Base-by-base conservation (phyloP, 169 alveolate genomes). In the Plasmodium cynomolgi region DNA sequence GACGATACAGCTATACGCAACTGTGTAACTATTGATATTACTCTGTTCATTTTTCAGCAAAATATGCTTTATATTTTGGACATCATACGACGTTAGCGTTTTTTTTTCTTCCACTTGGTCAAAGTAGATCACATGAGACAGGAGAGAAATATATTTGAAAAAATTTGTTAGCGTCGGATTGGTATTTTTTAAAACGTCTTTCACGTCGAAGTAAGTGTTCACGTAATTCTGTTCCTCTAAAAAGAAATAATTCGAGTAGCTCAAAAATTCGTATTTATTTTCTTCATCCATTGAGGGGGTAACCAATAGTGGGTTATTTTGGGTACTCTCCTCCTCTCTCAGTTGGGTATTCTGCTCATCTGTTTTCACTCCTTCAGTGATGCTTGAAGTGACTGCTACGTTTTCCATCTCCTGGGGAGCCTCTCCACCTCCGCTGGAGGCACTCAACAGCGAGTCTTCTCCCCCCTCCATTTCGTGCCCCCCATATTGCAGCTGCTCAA, bases 101-200 rank as follows among this genome's bases (percentile, higher is more conserved):
- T 88, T 75, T 58, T 77, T 71, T 56, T 88, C 90, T 54, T 26
- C 47, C 20, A 54, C 17, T 0, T 88, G 54, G 5, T 88, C 23
- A 5, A 88, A 88, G 71, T 88, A 88, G 0, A 88, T 79, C n/a
- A 88, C 33, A 77, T 88, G 88, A 11, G 90, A 77, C 31, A 88
- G 50, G 8, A 88, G 71, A 37, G 68, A 34, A 26, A 88, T 88
- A 37, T 88, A 56, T 77, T 79, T 88, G 41, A 88, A 77, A 26
- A 88, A 88, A 37, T 41, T 62, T 3, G 23, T 5, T 88, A 88
- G 54, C 7, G 88, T 34, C 0, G 86, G 81, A 34, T 79, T 88
- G n/a, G 41, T 33, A 26, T 39, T 77, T 88, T 77, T 88, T 58
- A 88, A 79, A 37, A 33, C 23, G n/a, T 58, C n/a, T 3, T 88